Conservation (phyloP, 179 eudicot genomes). For the Pouteria campechiana region DNA sequence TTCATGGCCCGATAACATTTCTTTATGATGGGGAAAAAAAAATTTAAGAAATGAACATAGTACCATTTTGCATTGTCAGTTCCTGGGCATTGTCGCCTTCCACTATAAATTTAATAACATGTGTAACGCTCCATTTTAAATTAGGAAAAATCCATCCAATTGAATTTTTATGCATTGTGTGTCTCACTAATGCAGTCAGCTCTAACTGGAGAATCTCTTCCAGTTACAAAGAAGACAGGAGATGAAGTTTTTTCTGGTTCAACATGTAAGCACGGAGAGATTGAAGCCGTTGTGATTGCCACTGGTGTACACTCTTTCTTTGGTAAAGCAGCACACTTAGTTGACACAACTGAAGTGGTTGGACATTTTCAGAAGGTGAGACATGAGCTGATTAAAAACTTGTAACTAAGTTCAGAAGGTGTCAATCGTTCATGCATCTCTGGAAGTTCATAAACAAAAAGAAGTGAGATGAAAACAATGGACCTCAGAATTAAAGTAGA, state of each 20-base stretch:
- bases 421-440: no score
- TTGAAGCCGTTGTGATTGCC: conserved; percentile 65
- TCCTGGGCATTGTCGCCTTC: no score
- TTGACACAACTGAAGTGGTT: conserved; percentile 46
- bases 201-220: conserved; percentile 57
- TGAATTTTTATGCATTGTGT: not conserved
- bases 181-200: conserved; percentile 34
- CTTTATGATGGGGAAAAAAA: no score
- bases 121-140: not conserved
- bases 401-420: not conserved
- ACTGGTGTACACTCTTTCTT: conserved; percentile 68
- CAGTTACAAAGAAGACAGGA: conserved; percentile 50
- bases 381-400: not conserved
- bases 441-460: not conserved
- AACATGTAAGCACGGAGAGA: conserved; percentile 67
- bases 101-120: not conserved
- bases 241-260: conserved; percentile 70
- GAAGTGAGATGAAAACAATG: not conserved
- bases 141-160: not conserved
- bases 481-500: no score
- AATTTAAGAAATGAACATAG: no score
- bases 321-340: conserved; percentile 69
- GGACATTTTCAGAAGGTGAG: conserved; percentile 73
- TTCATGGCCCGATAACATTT: no score
- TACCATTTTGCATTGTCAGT: no score